These are phyloP conservation scores for Phytopythium mirpurense DNA, from an alignment of 352 stramenopile genomes.

Conservation along the genomic window DNA sequence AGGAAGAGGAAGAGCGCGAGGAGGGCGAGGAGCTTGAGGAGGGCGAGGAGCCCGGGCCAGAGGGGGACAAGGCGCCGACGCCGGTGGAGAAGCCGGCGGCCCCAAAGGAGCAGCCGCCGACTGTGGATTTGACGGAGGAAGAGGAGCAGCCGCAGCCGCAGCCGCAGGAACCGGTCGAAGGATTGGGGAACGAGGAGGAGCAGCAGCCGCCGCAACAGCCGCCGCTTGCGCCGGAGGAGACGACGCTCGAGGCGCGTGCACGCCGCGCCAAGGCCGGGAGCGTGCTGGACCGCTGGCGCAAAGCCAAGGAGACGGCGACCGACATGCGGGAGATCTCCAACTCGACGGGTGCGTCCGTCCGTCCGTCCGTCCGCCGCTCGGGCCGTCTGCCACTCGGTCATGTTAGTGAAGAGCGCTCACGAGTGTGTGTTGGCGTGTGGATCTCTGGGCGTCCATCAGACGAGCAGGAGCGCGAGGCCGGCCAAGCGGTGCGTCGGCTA, in stretches of 20 bases:
- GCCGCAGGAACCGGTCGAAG: no score
- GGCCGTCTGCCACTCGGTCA: no score
- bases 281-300: conserved; percentile 50
- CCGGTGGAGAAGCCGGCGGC: neutral
- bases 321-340: conserved; percentile 38
- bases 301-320: conserved; percentile 30
- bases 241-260: conserved; percentile 1
- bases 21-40: neutral
- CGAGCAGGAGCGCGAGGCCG: conserved; percentile 46
- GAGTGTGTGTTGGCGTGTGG: conserved; percentile 1
- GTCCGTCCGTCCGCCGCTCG: neutral
- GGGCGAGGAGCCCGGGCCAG: neutral
- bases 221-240: neutral
- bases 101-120: no score
- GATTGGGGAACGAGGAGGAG: no score
- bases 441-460: conserved; percentile 18
- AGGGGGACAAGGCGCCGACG: neutral
- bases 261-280: conserved; percentile 13
- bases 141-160: no score
- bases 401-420: neutral
- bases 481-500: conserved; percentile 49
- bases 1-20: neutral
- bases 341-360: conserved; percentile 30
- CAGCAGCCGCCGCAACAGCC: no score
- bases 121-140: no score